Base-by-base conservation (phyloP, 2,329 filamentous ascomycete species). In the Claviceps digitariae region DNA sequence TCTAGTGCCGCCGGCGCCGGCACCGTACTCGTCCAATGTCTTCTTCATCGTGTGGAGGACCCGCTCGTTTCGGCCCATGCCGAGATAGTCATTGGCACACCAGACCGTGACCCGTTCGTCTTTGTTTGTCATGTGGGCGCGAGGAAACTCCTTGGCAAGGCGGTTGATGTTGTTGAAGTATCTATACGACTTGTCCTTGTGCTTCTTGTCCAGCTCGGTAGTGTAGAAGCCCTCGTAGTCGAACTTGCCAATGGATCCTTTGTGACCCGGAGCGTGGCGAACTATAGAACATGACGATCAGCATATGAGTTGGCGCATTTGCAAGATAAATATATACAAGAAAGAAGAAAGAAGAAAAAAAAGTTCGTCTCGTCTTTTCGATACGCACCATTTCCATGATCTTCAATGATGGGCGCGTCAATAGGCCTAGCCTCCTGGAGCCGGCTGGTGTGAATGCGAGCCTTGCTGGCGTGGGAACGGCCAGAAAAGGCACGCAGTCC, bases 111-210 rank as follows among this genome's bases (percentile, higher is more conserved):
- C 93, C 52, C 82, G 82, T 60, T 96, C 89, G 55, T 91, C 84
- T 64, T 82, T 80, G 55, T 78, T 82, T 17, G 87, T 79, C 78
- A 94, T 95, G 70, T 98, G 93, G 47, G 93, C 93, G 59, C 87
- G 87, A 31, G 93, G 93, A 58, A 98, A 98, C 59, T 97, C 89
- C 73, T 93, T 88, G 60, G 93, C 93, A 56, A 98, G 78, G 38
- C 93, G 90, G 67, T 98, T 98, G 82, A 98, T 98, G 76, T 98
- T 98, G 79, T 98, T 98, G 77, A 98, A 98, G 76, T 97, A 97
- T 66, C 93, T 88, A 75, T 98, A 98, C 51, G 90, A 96, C 75
- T 96, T 97, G 78, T 98, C 93, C 78, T 95, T 90, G 79, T 95
- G 93, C 76, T 98, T 98, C 81, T 96, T 97, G 63, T 96, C 89